Evolutionary conservation across 805 yeast species (phyloP).

Genomic region (Kazachstania africana): DNA sequence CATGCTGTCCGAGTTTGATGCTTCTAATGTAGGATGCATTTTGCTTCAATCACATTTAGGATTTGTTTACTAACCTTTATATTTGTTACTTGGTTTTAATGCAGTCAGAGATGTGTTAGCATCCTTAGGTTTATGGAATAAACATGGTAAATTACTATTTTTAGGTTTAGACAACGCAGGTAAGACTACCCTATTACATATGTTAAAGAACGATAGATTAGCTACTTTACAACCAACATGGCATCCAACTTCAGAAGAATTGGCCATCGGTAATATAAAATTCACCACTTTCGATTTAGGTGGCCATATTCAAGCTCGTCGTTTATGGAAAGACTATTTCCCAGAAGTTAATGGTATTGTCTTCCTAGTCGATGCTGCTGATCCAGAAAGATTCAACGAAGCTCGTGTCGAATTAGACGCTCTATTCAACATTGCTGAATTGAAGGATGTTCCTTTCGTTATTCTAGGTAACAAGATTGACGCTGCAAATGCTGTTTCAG

Average conservation of each 20-base stretch:
- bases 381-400: slow-evolving; percentile 88
- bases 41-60: no score
- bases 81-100: slow-evolving; percentile 1
- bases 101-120: slow-evolving; percentile 65
- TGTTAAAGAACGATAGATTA: slow-evolving; percentile 88
- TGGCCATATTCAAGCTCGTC: slow-evolving; percentile 97
- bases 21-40: no score
- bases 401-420: slow-evolving; percentile 92
- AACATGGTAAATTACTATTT: slow-evolving; percentile 92
- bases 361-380: slow-evolving; percentile 93
- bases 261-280: slow-evolving; percentile 90
- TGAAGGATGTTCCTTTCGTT: slow-evolving; percentile 79
- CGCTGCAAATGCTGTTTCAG: slow-evolving; percentile 86
- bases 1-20: no score
- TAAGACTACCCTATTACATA: slow-evolving; percentile 79
- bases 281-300: slow-evolving; percentile 98
- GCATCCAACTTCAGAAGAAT: slow-evolving; percentile 97
- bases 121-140: slow-evolving; percentile 76
- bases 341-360: slow-evolving; percentile 99
- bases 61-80: background rate
- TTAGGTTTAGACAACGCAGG: slow-evolving; percentile 97
- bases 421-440: slow-evolving; percentile 84
- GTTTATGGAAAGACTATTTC: slow-evolving; percentile 98
- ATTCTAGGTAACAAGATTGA: slow-evolving; percentile 96
- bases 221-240: slow-evolving; percentile 96